Conservation (phyloP, 257 asterid genomes). For the Solanum chmielewskii region DNA sequence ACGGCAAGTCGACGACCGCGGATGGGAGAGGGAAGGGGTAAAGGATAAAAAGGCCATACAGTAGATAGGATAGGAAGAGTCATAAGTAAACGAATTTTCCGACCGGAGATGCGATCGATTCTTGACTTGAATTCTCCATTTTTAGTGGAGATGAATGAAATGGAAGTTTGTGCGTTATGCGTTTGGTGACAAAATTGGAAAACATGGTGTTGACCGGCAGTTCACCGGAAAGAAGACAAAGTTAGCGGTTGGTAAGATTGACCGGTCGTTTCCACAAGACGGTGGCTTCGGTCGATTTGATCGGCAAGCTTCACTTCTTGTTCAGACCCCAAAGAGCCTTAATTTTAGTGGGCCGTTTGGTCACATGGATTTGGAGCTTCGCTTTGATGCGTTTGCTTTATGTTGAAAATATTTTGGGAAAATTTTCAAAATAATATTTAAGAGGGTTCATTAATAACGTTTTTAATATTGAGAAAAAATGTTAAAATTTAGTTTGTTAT, state of each 20-base stretch:
- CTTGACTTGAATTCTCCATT: constrained; percentile 44
- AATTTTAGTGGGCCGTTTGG: neutral
- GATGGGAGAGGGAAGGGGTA: constrained; percentile 1
- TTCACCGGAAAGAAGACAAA: neutral
- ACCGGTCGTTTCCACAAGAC: neutral
- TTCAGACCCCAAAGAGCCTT: neutral
- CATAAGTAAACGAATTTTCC: constrained; percentile 40
- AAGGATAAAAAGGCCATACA: constrained; percentile 62
- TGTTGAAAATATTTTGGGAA: no score
- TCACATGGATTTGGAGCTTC: neutral
- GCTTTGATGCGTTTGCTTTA: no score
- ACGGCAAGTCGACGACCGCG: constrained; percentile 51
- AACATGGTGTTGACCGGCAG: neutral
- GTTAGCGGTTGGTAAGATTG: neutral
- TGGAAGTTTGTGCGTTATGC: neutral
- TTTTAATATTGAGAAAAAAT: no score
- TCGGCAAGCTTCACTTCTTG: neutral
- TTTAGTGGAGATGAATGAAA: neutral
- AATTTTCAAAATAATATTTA: no score
- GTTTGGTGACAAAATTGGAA: neutral
- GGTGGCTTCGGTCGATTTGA: neutral
- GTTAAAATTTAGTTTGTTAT: no score
- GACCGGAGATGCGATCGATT: constrained; percentile 27
- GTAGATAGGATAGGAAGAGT: constrained; percentile 52
- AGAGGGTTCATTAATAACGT: no score